Conservation (phyloP, 2,329 filamentous ascomycete genomes). For the Ophiognomonia clavigignenti-juglandacearum region DNA sequence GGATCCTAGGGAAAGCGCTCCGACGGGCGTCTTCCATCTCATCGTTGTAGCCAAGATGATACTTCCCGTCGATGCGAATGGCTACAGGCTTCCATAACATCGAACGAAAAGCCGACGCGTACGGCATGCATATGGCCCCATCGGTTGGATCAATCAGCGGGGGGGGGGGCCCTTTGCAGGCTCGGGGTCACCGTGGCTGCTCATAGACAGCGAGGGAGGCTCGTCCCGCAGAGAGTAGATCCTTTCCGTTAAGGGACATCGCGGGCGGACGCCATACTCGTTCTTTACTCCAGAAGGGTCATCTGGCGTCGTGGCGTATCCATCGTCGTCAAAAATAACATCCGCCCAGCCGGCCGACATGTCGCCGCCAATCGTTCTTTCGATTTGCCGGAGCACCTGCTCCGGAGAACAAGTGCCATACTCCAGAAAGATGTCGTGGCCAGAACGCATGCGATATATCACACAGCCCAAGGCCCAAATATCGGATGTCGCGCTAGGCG, state of each 20-base stretch:
- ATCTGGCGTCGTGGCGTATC: slow-evolving; percentile 1
- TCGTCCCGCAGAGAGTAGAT: slow-evolving; percentile 16
- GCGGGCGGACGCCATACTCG: not conserved
- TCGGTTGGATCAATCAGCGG: not conserved
- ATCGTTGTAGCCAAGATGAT: slow-evolving; percentile 14
- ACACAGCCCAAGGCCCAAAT: slow-evolving; percentile 19
- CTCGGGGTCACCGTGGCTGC: slow-evolving; percentile 6
- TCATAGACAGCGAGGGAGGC: slow-evolving; percentile 10
- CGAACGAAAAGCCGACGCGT: slow-evolving; percentile 3
- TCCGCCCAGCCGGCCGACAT: slow-evolving; percentile 17
- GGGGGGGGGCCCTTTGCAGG: not conserved
- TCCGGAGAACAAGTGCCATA: slow-evolving; percentile 15
- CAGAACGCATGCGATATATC: slow-evolving; percentile 17
- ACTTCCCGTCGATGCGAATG: slow-evolving; percentile 12
- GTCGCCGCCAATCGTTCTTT: slow-evolving; percentile 15
- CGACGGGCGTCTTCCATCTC: slow-evolving; percentile 15
- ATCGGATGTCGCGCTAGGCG: slow-evolving; percentile 16
- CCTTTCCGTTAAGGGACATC: slow-evolving; percentile 14
- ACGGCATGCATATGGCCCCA: slow-evolving; percentile 8
- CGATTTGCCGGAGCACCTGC: slow-evolving; percentile 15
- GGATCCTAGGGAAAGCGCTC: slow-evolving; percentile 18
- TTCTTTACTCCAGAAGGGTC: not conserved
- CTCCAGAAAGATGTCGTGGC: slow-evolving; percentile 16
- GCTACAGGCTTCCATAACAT: slow-evolving; percentile 18
- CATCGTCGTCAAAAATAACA: slow-evolving; percentile 16